phyloP scores from a whole-genome alignment of 345 rosid genomes.

The Brassica carinata region DNA sequence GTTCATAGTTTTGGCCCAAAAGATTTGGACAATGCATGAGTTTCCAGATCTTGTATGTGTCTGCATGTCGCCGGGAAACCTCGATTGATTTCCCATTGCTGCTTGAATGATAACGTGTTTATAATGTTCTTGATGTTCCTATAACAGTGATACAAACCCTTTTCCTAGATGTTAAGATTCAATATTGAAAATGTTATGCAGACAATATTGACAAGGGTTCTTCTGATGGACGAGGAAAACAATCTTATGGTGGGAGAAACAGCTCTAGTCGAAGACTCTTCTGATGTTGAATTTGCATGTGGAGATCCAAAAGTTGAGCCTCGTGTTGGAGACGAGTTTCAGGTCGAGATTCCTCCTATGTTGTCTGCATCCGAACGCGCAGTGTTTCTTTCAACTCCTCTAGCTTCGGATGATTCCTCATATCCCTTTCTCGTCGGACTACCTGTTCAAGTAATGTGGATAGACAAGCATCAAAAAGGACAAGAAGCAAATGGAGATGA shows the following conservation, averaged over 20 bases:
- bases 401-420: constrained; percentile 44
- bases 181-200: constrained; percentile 22
- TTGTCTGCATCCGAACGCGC: constrained; percentile 48
- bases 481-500: constrained; percentile 12
- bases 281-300: constrained; percentile 45
- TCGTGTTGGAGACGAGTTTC: constrained; percentile 70
- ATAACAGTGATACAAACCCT: constrained; percentile 11
- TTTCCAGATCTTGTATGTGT: constrained; percentile 27
- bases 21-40: background rate
- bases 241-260: constrained; percentile 37
- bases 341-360: constrained; percentile 63
- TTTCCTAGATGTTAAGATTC: background rate
- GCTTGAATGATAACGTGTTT: background rate
- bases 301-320: constrained; percentile 57
- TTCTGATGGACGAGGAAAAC: constrained; percentile 35
- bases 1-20: background rate
- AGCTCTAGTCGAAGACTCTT: constrained; percentile 41
- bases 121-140: constrained; percentile 1
- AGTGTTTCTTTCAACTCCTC: constrained; percentile 45
- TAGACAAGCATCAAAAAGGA: constrained; percentile 28
- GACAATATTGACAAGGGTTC: constrained; percentile 23
- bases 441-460: constrained; percentile 56
- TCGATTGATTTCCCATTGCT: constrained; percentile 14
- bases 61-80: constrained; percentile 5
- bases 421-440: constrained; percentile 52